These are phyloP conservation scores for Abelmoschus esculentus DNA, from an alignment of 345 rosid species.

Conservation along the genomic window DNA sequence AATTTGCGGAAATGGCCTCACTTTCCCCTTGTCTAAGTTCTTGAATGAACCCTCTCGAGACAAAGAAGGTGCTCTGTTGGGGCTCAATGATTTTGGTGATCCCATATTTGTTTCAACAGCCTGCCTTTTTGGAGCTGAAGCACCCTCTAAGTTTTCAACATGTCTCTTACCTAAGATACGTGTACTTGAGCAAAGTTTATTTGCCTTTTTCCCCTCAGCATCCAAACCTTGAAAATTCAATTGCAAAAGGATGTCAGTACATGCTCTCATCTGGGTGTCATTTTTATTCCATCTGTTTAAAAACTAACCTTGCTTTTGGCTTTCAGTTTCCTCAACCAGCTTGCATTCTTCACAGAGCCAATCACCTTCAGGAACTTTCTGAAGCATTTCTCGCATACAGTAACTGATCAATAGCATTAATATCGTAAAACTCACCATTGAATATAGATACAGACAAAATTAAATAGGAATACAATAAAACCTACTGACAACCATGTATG, in stretches of 20 bases:
- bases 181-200: constrained; percentile 21
- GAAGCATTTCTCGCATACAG: constrained; percentile 91
- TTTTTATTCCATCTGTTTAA: constrained; percentile 3
- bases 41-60: constrained; percentile 53
- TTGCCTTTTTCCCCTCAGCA: constrained; percentile 40
- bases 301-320: constrained; percentile 57
- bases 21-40: constrained; percentile 54
- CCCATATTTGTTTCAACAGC: constrained; percentile 48
- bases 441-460: background rate
- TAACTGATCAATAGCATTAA: constrained; percentile 48
- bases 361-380: constrained; percentile 74
- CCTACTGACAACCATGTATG: background rate
- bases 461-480: constrained; percentile 3
- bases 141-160: constrained; percentile 45
- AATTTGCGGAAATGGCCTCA: constrained; percentile 37
- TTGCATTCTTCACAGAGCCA: constrained; percentile 99
- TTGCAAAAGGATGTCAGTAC: constrained; percentile 15
- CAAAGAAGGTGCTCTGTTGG: constrained; percentile 35
- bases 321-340: constrained; percentile 60
- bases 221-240: constrained; percentile 40
- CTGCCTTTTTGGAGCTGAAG: constrained; percentile 47
- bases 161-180: constrained; percentile 48
- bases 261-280: background rate
- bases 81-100: constrained; percentile 55
- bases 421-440: background rate